phyloP scores from a whole-genome alignment of 2,329 filamentous ascomycete genomes.

The Gliomastix tumulicola region DNA sequence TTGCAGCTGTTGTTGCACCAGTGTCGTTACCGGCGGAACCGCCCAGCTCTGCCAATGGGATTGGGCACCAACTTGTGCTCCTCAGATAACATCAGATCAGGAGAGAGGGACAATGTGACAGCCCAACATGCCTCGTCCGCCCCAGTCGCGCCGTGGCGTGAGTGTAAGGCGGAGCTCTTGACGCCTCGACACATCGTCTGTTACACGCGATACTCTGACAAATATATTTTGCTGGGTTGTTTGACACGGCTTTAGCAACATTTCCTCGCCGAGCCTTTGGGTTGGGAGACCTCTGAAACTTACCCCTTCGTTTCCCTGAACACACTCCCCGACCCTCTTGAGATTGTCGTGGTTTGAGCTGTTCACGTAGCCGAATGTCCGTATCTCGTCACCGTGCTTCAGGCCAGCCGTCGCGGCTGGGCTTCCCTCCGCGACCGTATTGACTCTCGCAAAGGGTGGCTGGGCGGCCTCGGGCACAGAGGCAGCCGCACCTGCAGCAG shows the following conservation, averaged over 20 bases:
- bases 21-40: too few species aligned
- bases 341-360: constrained; percentile 80
- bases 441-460: constrained; percentile 76
- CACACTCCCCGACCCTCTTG: constrained; percentile 78
- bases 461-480: constrained; percentile 16
- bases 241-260: not conserved
- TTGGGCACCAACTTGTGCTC: too few species aligned
- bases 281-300: too few species aligned
- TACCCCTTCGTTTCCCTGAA: constrained; percentile 86
- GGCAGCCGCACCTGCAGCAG: constrained; percentile 15
- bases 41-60: too few species aligned
- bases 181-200: constrained; percentile 25
- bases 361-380: constrained; percentile 79
- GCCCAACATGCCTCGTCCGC: constrained; percentile 80
- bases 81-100: constrained; percentile 3
- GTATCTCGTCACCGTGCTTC: constrained; percentile 71
- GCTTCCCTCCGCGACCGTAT: constrained; percentile 69
- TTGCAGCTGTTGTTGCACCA: too few species aligned
- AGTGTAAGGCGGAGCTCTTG: constrained; percentile 64
- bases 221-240: constrained; percentile 58
- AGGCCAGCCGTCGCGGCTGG: constrained; percentile 81
- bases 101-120: constrained; percentile 85
- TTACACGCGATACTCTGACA: constrained; percentile 56
- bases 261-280: not conserved
- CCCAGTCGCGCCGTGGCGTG: constrained; percentile 76